Conservation (phyloP, 108 stramenopile species). For the Nitzschia sp. region DNA sequence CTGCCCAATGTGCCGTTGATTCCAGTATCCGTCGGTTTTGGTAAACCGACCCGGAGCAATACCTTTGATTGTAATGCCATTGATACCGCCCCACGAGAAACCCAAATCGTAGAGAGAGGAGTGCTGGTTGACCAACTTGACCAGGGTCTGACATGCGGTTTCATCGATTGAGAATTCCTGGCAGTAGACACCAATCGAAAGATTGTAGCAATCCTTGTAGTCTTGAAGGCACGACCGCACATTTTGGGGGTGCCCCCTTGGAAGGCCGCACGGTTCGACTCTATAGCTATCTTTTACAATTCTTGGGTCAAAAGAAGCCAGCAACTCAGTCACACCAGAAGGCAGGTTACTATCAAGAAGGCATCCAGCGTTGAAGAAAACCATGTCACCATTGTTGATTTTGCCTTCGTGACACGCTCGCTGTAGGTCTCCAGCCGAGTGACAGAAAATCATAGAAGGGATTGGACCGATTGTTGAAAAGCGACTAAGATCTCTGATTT, state of each 20-base stretch:
- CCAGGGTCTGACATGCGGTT: constrained; percentile 62
- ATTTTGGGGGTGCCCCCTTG: constrained; percentile 1
- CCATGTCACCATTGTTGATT: constrained; percentile 65
- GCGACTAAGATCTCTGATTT: constrained; percentile 68
- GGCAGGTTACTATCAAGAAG: constrained; percentile 14
- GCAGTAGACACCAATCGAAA: constrained; percentile 77
- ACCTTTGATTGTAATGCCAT: constrained; percentile 77
- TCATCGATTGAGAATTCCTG: constrained; percentile 90
- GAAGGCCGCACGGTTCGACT: constrained; percentile 52
- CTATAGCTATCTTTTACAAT: constrained; percentile 54
- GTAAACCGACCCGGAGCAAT: constrained; percentile 82
- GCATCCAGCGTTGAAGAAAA: constrained; percentile 87
- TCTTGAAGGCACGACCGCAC: constrained; percentile 63
- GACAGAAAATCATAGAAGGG: constrained; percentile 75
- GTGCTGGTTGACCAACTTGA: constrained; percentile 67
- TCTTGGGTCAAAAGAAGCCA: constrained; percentile 55
- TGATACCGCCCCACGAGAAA: constrained; percentile 86
- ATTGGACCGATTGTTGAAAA: constrained; percentile 39
- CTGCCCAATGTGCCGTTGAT: constrained; percentile 45
- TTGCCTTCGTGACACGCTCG: constrained; percentile 67
- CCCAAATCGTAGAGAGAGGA: constrained; percentile 69
- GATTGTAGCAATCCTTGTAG: constrained; percentile 67
- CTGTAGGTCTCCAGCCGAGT: constrained; percentile 84
- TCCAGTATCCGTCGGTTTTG: constrained; percentile 82
- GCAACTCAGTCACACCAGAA: constrained; percentile 2